phyloP scores from a whole-genome alignment of 2,329 filamentous ascomycete genomes.

The Colletotrichum musae region DNA sequence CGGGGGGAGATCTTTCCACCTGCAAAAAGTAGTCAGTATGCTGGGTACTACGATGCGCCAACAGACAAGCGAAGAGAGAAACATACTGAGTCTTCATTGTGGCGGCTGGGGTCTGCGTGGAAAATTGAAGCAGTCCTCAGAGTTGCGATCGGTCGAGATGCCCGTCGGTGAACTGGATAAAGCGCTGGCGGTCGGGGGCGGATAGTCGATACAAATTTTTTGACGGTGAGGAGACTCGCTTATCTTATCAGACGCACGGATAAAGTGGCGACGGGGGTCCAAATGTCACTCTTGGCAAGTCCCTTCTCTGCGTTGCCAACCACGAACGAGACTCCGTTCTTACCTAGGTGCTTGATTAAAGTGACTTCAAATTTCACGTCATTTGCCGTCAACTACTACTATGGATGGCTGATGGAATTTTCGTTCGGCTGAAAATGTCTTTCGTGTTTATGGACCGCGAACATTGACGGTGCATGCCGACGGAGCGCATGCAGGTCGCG shows the following conservation, averaged over 20 bases:
- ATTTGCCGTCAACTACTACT: too few species aligned
- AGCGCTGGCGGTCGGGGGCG: conserved; percentile 26
- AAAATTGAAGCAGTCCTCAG: conserved; percentile 39
- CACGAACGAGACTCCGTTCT: too few species aligned
- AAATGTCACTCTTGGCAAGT: conserved; percentile 13
- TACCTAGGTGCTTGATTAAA: neutral
- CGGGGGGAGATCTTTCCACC: conserved; percentile 84
- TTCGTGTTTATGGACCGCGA: neutral
- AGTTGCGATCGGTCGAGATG: conserved; percentile 36
- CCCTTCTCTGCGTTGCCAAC: neutral
- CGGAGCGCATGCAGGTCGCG: conserved; percentile 6
- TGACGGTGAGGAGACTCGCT: conserved; percentile 40
- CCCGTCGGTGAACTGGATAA: conserved; percentile 31
- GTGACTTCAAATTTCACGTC: neutral
- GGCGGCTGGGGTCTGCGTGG: conserved; percentile 36
- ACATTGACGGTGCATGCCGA: neutral
- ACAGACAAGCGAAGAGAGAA: too few species aligned
- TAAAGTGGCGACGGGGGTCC: conserved; percentile 3
- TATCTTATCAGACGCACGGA: conserved; percentile 45
- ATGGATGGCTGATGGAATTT: neutral
- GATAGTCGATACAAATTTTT: conserved; percentile 40
- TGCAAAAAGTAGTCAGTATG: conserved; percentile 20
- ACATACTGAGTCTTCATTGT: conserved; percentile 43
- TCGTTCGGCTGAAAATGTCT: neutral
- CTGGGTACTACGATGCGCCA: neutral